Evolutionary conservation across 1,284 basidiomycete genomes (phyloP).

Genomic region (Testicularia cyperi): DNA sequence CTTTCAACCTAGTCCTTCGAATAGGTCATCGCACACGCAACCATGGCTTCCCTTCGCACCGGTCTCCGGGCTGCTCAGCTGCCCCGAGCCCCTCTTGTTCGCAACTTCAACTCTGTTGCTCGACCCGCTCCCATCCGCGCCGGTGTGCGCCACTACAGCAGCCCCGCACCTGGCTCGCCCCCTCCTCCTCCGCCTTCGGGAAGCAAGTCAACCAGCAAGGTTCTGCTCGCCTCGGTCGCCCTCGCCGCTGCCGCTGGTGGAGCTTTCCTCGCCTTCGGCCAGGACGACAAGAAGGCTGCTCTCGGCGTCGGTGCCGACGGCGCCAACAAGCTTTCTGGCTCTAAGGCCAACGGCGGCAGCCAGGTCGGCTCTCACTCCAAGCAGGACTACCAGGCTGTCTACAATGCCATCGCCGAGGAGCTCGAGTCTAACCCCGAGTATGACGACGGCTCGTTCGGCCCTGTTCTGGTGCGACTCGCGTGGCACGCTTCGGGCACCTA

Average conservation of each 20-base stretch:
- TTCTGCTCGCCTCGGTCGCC: slow-evolving; percentile 37
- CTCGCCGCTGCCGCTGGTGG: slow-evolving; percentile 36
- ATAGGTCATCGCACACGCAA: no score
- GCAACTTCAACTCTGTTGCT: slow-evolving; percentile 25
- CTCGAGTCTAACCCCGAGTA: slow-evolving; percentile 52
- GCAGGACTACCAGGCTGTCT: slow-evolving; percentile 56
- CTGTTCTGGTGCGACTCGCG: slow-evolving; percentile 56
- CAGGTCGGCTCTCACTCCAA: slow-evolving; percentile 21
- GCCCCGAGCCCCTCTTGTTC: slow-evolving; percentile 19
- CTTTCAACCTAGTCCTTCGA: no score
- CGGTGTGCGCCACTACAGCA: slow-evolving; percentile 39
- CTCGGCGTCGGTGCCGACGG: slow-evolving; percentile 42
- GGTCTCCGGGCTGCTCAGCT: slow-evolving; percentile 38
- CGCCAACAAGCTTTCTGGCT: slow-evolving; percentile 40
- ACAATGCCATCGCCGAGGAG: slow-evolving; percentile 54
- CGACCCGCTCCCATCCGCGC: slow-evolving; percentile 18
- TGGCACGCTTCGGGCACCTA: slow-evolving; percentile 58
- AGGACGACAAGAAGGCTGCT: slow-evolving; percentile 29
- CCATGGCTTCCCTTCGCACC: slow-evolving; percentile 42
- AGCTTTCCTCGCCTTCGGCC: slow-evolving; percentile 32
- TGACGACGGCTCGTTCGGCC: slow-evolving; percentile 55
- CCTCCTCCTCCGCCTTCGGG: slow-evolving; percentile 27
- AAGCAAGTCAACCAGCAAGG: slow-evolving; percentile 32
- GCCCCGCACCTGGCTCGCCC: slow-evolving; percentile 29
- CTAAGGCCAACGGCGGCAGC: slow-evolving; percentile 12